These are phyloP conservation scores for Globisporangium lucens DNA, from an alignment of 352 stramenopile genomes.

Conservation along the genomic window DNA sequence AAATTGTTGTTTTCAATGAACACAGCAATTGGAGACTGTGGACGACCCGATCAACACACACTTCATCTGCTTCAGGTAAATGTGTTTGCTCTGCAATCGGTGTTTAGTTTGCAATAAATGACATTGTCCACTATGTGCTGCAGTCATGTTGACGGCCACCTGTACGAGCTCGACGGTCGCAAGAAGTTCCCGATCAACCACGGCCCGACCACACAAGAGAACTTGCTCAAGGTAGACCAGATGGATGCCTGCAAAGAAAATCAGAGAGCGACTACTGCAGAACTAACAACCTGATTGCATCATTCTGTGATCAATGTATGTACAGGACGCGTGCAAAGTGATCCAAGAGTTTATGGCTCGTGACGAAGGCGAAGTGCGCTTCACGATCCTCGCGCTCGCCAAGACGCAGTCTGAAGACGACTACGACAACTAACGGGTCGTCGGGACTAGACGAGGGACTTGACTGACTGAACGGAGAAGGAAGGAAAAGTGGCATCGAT, in stretches of 20 bases:
- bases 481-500: background rate
- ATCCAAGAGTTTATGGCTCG: conserved; percentile 94
- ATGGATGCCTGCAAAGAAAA: background rate
- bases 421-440: conserved; percentile 17
- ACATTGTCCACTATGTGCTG: background rate
- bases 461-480: background rate
- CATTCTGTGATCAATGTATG: background rate
- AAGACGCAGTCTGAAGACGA: conserved; percentile 47
- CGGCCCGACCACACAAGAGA: conserved; percentile 79
- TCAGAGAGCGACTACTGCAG: background rate
- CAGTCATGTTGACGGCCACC: conserved; percentile 83
- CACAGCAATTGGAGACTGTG: conserved; percentile 82
- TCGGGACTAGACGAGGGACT: background rate
- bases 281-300: background rate
- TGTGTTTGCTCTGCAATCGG: background rate
- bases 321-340: conserved; percentile 83
- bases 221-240: conserved; percentile 72
- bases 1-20: background rate
- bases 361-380: conserved; percentile 93
- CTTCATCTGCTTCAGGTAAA: conserved; percentile 95
- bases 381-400: conserved; percentile 93
- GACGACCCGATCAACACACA: conserved; percentile 95
- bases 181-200: conserved; percentile 95
- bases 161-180: conserved; percentile 96
- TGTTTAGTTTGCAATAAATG: background rate